phyloP scores from a whole-genome alignment of 2,329 filamentous ascomycete genomes.

The Xylaria sp. region DNA sequence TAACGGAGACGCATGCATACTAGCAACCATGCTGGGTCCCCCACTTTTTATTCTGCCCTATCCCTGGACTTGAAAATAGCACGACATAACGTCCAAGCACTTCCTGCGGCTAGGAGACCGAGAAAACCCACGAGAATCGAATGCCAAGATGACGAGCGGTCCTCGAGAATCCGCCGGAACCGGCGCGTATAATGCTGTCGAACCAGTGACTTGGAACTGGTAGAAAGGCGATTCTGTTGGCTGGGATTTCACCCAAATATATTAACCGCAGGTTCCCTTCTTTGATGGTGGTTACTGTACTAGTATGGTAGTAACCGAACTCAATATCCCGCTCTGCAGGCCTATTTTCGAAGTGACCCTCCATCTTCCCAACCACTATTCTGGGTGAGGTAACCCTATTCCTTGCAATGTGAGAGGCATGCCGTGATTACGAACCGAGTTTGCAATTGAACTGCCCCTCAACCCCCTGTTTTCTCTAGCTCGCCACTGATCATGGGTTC shows the following conservation, averaged over 20 bases:
- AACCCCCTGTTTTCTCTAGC: not conserved
- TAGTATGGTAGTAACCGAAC: constrained; percentile 1
- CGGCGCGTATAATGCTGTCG: not conserved
- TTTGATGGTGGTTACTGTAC: not conserved
- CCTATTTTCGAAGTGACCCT: constrained; percentile 18
- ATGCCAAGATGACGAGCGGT: not conserved
- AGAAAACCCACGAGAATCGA: not conserved
- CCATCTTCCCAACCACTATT: constrained; percentile 15
- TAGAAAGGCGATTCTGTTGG: not conserved
- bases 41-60: not conserved
- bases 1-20: not conserved
- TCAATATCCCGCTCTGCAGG: constrained; percentile 8
- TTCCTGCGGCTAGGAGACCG: not conserved
- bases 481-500: not conserved
- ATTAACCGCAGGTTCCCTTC: not conserved
- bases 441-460: not conserved
- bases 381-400: constrained; percentile 16
- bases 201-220: not conserved
- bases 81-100: not conserved
- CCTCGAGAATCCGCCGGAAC: not conserved
- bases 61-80: not conserved
- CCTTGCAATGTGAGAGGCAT: not conserved
- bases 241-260: not conserved
- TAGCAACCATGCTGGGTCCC: not conserved
- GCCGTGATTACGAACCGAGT: not conserved